Evolutionary conservation across 1,284 basidiomycete genomes (phyloP).

Genomic region (Fomitopsis betulina): DNA sequence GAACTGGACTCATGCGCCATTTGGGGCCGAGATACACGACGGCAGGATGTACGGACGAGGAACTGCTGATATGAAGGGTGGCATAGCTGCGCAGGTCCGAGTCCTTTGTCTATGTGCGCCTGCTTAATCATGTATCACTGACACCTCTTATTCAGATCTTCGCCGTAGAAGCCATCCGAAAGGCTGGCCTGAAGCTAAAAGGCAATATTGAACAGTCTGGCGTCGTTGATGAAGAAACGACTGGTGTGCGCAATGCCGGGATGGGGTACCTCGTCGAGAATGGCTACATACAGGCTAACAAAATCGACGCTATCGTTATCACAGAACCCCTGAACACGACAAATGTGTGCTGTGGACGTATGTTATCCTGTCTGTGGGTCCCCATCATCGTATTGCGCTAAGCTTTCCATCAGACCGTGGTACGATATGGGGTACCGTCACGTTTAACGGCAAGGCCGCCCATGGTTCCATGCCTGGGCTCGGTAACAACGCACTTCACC

Average conservation of each 20-base stretch:
- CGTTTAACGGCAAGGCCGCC: conserved; percentile 4
- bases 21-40: conserved; percentile 5
- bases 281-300: conserved; percentile 7
- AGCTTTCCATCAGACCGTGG: conserved; percentile 3
- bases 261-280: conserved; percentile 9
- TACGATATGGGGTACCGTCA: conserved; percentile 11
- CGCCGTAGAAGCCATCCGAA: conserved; percentile 8
- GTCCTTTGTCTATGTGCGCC: too few species aligned
- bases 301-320: conserved; percentile 10
- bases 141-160: conserved; percentile 1
- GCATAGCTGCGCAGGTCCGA: conserved; percentile 10
- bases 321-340: conserved; percentile 10
- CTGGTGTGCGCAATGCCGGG: conserved; percentile 6
- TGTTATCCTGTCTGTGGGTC: neutral
- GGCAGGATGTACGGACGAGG: conserved; percentile 10
- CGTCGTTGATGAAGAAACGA: conserved; percentile 9
- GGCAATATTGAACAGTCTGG: conserved; percentile 10
- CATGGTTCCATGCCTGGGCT: conserved; percentile 11
- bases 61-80: conserved; percentile 8
- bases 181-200: conserved; percentile 6
- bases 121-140: neutral
- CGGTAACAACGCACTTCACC: conserved; percentile 9
- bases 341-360: conserved; percentile 11
- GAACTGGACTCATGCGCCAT: conserved; percentile 6
- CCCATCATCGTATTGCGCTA: neutral